Percentiles rank a stretch among this genome's conserved stretches.
These are phyloP conservation scores for Gossypium raimondii DNA, from an alignment of 345 rosid genomes.

Conservation along the genomic window DNA sequence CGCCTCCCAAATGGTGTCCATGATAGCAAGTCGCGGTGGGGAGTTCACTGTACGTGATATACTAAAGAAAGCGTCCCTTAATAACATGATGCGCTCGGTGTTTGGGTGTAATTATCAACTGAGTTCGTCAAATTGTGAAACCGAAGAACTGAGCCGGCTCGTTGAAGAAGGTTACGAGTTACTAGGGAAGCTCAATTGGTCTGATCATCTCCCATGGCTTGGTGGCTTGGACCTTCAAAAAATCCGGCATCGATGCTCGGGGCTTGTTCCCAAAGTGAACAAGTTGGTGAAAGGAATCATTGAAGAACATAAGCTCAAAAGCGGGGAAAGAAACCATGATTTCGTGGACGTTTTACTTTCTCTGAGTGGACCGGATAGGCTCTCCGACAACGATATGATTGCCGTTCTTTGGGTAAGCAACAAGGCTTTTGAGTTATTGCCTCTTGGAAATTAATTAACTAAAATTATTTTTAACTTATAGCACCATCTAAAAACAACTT, in stretches of 20 bases:
- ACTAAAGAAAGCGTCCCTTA: constrained; percentile 58
- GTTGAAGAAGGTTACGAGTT: constrained; percentile 67
- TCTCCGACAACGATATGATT: constrained; percentile 55
- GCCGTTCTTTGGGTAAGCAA: constrained; percentile 72
- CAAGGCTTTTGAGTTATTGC: too few species aligned
- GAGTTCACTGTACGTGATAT: constrained; percentile 40
- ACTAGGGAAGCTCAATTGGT: constrained; percentile 57
- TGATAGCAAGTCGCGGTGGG: constrained; percentile 15
- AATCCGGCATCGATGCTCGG: constrained; percentile 58
- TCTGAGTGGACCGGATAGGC: constrained; percentile 45
- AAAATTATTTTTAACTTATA: too few species aligned
- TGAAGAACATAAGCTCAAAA: constrained; percentile 39
- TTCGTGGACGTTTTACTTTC: constrained; percentile 67
- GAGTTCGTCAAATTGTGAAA: constrained; percentile 32
- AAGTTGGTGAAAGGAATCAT: constrained; percentile 49
- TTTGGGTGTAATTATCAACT: constrained; percentile 50
- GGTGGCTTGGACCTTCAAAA: constrained; percentile 57
- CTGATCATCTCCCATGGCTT: constrained; percentile 67
- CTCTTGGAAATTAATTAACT: too few species aligned
- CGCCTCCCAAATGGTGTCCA: constrained; percentile 44
- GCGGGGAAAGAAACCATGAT: constrained; percentile 32
- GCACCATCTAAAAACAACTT: too few species aligned
- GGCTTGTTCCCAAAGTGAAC: constrained; percentile 62
- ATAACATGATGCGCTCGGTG: constrained; percentile 68
- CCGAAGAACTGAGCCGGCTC: constrained; percentile 33